Evolutionary conservation across 495 filamentous ascomycete genomes (phyloP), one percentile per base, ranked within the genome.

Genomic region (Xylaria venustula): DNA sequence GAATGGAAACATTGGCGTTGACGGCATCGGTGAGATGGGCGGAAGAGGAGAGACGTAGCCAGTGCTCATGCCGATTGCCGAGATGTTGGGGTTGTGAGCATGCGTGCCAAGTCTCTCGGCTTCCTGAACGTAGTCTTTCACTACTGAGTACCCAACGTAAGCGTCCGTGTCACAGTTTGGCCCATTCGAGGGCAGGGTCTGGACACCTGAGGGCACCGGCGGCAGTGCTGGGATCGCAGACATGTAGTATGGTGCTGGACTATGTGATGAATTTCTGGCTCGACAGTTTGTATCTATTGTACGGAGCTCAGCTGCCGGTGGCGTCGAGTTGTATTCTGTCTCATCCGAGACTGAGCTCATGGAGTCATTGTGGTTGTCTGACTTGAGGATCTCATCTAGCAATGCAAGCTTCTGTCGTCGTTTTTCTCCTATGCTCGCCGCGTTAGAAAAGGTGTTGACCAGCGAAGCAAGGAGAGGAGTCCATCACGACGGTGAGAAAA

Each of bases 341-440:
- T 71, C 69, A 36, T 71, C 69, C 34, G 69, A 71, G 11, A 69
- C 67, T 2, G 69, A 69, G 53, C 69, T 71, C 67, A 67, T 71
- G 8, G 69, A 65, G 51, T 71, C 69, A 36, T 62, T 64, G 26
- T 69, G 64, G 47, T 49, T 67, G 57, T 71, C 69, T 37, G 66
- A 51, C 50, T 61, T 71, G 7, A 73, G 53, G 26, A 73, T 65
- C 41, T 70, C 69, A 44, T 71, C 67, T 37, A 73, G 61, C 1
- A 73, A 58, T 37, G 69, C 71, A 30, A 73, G 54, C 65, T 73
- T 73, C 54, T 73, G 71, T 62, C 69, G 70, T 58, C 71, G 65
- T 57, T 73, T 73, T 52, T 73, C 69, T 63, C 71, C 71, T 73
- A n/a, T 34, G 5, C 6, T 0, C 11, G 2, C 17, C 26, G 51